Percentiles rank a stretch among this genome's conserved stretches.
phyloP scores from a whole-genome alignment of 352 stramenopile genomes.

The Plasmopara muralis region DNA sequence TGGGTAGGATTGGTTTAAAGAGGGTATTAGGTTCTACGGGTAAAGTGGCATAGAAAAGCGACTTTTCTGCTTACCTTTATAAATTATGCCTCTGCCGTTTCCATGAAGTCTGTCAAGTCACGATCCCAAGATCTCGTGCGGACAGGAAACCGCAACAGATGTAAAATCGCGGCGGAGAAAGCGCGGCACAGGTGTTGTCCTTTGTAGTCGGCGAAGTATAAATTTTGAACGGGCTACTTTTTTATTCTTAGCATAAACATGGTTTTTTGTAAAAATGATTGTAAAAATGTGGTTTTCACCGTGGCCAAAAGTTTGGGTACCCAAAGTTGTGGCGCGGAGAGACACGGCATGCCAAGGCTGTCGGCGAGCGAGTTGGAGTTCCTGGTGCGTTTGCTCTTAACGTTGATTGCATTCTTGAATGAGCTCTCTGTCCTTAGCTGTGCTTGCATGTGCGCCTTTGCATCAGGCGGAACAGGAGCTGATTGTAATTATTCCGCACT shows the following conservation, averaged over 20 bases:
- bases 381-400: constrained; percentile 36
- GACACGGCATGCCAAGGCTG: constrained; percentile 31
- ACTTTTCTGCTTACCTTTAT: not conserved
- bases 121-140: not conserved
- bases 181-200: not conserved
- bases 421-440: not conserved
- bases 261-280: not conserved
- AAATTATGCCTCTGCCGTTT: constrained; percentile 12
- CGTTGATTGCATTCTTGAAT: not conserved
- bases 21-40: not conserved
- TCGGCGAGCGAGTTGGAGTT: constrained; percentile 77
- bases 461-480: constrained; percentile 80
- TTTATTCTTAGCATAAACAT: too few relatives aligned
- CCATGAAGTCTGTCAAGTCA: constrained; percentile 1
- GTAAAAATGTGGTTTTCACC: not conserved
- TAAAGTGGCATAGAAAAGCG: not conserved
- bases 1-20: not conserved
- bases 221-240: too few relatives aligned
- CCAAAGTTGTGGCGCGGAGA: constrained; percentile 2
- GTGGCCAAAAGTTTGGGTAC: constrained; percentile 5
- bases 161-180: not conserved
- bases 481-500: constrained; percentile 81
- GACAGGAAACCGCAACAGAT: not conserved
- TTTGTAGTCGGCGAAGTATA: too few relatives aligned
- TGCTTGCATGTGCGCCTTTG: not conserved